Conservation (phyloP, 805 yeast genomes). For the Yarrowia sp. region DNA sequence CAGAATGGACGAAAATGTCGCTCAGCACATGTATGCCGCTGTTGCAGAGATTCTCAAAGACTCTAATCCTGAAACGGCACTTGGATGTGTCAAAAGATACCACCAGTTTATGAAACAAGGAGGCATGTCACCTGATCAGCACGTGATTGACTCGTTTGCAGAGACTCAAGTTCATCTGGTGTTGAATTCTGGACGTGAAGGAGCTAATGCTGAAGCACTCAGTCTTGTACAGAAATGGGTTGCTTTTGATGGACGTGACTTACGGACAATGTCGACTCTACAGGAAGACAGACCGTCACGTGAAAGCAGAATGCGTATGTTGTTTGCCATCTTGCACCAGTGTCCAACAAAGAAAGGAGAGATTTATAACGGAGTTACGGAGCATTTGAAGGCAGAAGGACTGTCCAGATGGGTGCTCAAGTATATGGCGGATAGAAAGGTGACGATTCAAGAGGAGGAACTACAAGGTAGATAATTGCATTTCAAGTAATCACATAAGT, state of each 20-base stretch:
- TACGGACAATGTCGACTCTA: not conserved
- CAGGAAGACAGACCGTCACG: not conserved
- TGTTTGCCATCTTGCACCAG: not conserved
- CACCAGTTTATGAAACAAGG: not conserved
- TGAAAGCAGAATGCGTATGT: not conserved
- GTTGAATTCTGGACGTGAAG: not conserved
- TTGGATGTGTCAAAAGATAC: not conserved
- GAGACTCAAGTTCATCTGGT: slow-evolving; percentile 1
- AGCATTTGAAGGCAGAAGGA: too few relatives aligned
- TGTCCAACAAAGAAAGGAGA: too few relatives aligned
- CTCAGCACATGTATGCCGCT: slow-evolving; percentile 11
- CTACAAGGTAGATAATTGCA: too few relatives aligned
- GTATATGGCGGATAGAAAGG: too few relatives aligned
- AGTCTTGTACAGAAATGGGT: slow-evolving; percentile 1
- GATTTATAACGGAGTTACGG: too few relatives aligned
- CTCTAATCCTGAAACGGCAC: not conserved
- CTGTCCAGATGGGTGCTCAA: too few relatives aligned
- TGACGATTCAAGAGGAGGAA: too few relatives aligned
- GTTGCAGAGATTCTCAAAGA: not conserved
- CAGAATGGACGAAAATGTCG: not conserved
- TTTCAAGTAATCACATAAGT: too few relatives aligned
- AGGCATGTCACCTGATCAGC: not conserved
- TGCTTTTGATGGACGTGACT: slow-evolving; percentile 3
- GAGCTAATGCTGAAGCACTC: not conserved
- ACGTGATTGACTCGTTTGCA: slow-evolving; percentile 1